phyloP scores from a whole-genome alignment of 2,329 filamentous ascomycete species.

The Pseudogymnoascus sp. region DNA sequence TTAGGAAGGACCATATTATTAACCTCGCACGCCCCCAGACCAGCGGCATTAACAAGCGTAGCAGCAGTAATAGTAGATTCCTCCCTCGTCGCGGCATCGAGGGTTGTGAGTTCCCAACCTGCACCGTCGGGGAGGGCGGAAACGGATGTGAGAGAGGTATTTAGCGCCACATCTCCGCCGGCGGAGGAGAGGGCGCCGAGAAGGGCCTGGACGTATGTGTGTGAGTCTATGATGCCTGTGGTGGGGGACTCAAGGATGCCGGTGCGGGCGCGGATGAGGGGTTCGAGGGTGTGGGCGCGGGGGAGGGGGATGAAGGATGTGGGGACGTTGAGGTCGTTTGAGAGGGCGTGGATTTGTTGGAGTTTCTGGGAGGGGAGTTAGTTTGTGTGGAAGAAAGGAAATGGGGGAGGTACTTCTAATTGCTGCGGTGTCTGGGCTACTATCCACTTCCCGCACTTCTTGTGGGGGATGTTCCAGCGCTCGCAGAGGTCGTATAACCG shows the following conservation, averaged over 20 bases:
- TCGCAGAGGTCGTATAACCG: constrained; percentile 74
- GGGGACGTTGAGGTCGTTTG: constrained; percentile 48
- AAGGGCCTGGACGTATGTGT: constrained; percentile 74
- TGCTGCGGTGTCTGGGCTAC: constrained; percentile 75
- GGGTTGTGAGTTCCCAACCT: constrained; percentile 63
- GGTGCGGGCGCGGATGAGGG: constrained; percentile 61
- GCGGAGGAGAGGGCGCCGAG: constrained; percentile 67
- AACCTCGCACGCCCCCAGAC: constrained; percentile 65
- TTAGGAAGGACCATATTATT: constrained; percentile 72
- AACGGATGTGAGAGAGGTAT: constrained; percentile 56
- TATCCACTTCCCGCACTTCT: constrained; percentile 85
- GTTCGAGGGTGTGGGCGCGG: constrained; percentile 60
- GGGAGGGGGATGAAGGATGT: constrained; percentile 57
- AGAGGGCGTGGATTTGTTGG: constrained; percentile 42
- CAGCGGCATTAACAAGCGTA: constrained; percentile 77
- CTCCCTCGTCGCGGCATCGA: constrained; percentile 39
- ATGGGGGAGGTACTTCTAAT: constrained; percentile 13
- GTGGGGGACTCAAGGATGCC: constrained; percentile 77
- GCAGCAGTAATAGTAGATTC: constrained; percentile 59
- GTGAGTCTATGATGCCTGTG: constrained; percentile 86
- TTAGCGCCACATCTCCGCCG: constrained; percentile 67
- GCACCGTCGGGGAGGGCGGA: constrained; percentile 24
- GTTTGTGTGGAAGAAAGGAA: background rate
- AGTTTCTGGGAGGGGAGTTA: constrained; percentile 27
- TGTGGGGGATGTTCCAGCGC: constrained; percentile 58